Evolutionary conservation across 2,329 filamentous ascomycete genomes (phyloP).

Genomic region (Blumeriella jaapii): DNA sequence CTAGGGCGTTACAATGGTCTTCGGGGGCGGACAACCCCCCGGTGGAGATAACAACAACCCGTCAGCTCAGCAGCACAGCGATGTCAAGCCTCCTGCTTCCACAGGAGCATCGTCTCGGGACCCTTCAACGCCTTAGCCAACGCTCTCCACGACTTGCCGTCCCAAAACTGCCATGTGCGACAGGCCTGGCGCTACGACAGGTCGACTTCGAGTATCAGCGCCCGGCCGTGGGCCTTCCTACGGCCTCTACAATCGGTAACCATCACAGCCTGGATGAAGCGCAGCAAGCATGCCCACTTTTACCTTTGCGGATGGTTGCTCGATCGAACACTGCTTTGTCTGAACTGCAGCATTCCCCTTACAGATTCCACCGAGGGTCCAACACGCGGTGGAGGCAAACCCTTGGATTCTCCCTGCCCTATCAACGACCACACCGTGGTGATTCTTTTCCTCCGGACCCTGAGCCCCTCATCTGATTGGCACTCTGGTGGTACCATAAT

Average conservation of each 20-base stretch:
- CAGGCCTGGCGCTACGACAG: neutral
- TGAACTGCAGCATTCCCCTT: neutral
- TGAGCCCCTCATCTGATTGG: slow-evolving; percentile 1
- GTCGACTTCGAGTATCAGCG: neutral
- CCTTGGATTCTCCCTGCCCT: slow-evolving; percentile 3
- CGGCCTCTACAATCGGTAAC: neutral
- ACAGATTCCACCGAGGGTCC: neutral
- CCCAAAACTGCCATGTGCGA: slow-evolving; percentile 1
- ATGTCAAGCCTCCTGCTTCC: slow-evolving; percentile 1
- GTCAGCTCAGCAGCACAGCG: neutral
- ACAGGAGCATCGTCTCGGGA: neutral
- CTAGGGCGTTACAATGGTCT: too few relatives aligned
- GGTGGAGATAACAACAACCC: neutral
- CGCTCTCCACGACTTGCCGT: neutral
- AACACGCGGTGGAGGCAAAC: neutral
- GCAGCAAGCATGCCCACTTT: slow-evolving; percentile 3
- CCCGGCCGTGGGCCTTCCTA: neutral
- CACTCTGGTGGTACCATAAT: slow-evolving; percentile 9
- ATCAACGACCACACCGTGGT: slow-evolving; percentile 4
- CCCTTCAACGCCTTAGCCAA: neutral
- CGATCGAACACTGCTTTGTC: slow-evolving; percentile 1
- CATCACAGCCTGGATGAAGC: neutral
- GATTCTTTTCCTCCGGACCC: neutral
- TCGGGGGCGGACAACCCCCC: slow-evolving; percentile 3
- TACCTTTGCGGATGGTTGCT: neutral